phyloP scores from a whole-genome alignment of 2,329 filamentous ascomycete genomes.

The Nemania bipapillata region DNA sequence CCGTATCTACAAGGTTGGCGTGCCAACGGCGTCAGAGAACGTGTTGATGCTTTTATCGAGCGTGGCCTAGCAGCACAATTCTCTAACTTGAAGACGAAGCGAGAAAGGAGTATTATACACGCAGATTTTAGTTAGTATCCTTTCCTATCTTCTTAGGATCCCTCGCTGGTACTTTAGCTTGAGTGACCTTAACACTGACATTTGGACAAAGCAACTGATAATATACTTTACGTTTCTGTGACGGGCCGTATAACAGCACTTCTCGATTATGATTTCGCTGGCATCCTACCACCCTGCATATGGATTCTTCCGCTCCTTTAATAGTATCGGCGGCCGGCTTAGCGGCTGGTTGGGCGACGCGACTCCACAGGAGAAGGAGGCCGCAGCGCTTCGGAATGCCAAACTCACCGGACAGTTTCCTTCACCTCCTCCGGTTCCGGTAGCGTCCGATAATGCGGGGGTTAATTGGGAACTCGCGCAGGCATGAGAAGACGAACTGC shows the following conservation, averaged over 20 bases:
- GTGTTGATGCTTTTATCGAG: conserved; percentile 22
- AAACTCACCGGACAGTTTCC: conserved; percentile 15
- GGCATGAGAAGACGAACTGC: conserved; percentile 22
- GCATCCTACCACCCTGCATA: conserved; percentile 16
- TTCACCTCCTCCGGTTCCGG: conserved; percentile 5
- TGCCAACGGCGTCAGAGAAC: conserved; percentile 14
- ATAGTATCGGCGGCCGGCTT: conserved; percentile 7
- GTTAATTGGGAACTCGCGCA: conserved; percentile 27
- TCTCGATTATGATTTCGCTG: conserved; percentile 24
- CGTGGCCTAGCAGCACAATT: conserved; percentile 15
- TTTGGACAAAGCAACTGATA: conserved; percentile 20
- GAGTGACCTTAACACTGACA: neutral
- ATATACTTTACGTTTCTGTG: conserved; percentile 19
- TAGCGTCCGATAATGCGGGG: neutral
- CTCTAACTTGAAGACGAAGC: neutral
- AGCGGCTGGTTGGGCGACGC: conserved; percentile 7
- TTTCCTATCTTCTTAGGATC: neutral
- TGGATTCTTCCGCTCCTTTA: conserved; percentile 24
- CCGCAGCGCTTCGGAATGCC: conserved; percentile 8
- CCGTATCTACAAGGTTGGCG: conserved; percentile 16
- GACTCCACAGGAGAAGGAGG: conserved; percentile 8
- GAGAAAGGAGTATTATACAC: conserved; percentile 13
- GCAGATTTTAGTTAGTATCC: conserved; percentile 27
- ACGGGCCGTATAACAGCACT: conserved; percentile 24
- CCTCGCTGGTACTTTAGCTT: neutral